Conservation (phyloP, 805 yeast genomes). For the Pichia heedii region DNA sequence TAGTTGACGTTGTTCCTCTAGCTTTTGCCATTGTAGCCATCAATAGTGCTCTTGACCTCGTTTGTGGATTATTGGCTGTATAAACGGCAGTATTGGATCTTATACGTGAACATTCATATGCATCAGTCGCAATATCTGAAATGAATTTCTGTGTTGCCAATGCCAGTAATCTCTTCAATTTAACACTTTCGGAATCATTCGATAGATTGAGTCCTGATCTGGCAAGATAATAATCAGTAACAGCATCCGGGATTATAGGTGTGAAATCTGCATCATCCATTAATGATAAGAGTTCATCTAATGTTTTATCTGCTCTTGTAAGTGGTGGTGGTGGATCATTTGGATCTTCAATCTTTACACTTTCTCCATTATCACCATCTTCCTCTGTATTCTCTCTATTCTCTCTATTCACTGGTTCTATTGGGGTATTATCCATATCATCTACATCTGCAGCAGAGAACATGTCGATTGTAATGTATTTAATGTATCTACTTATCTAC, state of each 20-base stretch:
- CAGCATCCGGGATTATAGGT: conserved; percentile 95
- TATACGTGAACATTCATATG: conserved; percentile 90
- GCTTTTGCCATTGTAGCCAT: conserved; percentile 41
- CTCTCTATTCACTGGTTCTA: too few species aligned
- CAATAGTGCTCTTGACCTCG: conserved; percentile 67
- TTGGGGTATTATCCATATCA: too few species aligned
- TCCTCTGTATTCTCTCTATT: background rate
- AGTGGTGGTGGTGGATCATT: conserved; percentile 55
- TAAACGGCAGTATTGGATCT: conserved; percentile 84
- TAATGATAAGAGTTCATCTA: conserved; percentile 74
- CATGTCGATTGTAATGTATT: too few species aligned
- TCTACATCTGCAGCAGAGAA: too few species aligned
- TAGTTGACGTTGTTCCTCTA: conserved; percentile 10
- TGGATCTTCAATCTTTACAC: too few species aligned
- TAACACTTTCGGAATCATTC: background rate
- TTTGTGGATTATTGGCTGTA: conserved; percentile 77
- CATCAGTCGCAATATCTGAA: conserved; percentile 91
- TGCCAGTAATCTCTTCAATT: conserved; percentile 73
- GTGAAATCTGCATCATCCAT: conserved; percentile 94
- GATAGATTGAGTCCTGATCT: conserved; percentile 45
- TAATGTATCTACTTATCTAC: too few species aligned
- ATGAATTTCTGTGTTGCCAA: conserved; percentile 94
- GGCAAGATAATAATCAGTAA: conserved; percentile 82
- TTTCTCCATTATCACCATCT: too few species aligned
- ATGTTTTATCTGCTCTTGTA: conserved; percentile 69